A percentile compares a stretch with the other conserved stretches of the same genome.
Conservation (phyloP, 2,329 filamentous ascomycete species). For the Colletotrichum sp. region DNA sequence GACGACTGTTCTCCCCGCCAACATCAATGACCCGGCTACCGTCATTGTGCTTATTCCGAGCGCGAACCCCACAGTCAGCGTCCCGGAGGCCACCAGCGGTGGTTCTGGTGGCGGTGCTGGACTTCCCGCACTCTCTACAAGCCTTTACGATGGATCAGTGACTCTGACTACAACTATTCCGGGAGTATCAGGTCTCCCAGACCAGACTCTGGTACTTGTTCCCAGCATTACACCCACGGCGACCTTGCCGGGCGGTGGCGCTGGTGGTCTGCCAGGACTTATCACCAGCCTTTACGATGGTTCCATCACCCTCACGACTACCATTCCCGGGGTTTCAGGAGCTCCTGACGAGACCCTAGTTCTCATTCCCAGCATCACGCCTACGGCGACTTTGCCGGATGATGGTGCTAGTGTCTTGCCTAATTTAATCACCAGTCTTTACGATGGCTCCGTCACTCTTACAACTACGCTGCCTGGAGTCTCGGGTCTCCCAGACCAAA, state of each 20-base stretch:
- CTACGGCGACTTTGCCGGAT: not conserved
- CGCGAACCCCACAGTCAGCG: not conserved
- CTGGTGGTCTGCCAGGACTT: not conserved
- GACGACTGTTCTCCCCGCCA: constrained; percentile 7
- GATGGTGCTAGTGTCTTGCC: not conserved
- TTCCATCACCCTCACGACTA: not conserved
- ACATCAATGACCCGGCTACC: not conserved
- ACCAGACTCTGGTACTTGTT: not conserved
- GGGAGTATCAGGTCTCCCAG: not conserved
- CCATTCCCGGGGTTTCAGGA: not conserved
- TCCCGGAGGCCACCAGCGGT: not conserved
- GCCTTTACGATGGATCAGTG: not conserved
- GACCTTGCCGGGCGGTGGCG: not conserved
- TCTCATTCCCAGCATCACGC: not conserved
- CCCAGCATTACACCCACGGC: not conserved
- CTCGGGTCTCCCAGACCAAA: not conserved
- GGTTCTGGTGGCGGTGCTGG: not conserved
- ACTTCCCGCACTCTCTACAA: not conserved
- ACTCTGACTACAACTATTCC: not conserved
- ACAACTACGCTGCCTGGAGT: not conserved
- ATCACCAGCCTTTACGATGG: not conserved
- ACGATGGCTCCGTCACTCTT: not conserved
- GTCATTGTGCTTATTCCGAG: constrained; percentile 11
- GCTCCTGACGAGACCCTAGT: not conserved
- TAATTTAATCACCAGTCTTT: not conserved